These are phyloP conservation scores for Chloris gayana DNA, from an alignment of 176 grass and related monocot genomes.

Conservation along the genomic window DNA sequence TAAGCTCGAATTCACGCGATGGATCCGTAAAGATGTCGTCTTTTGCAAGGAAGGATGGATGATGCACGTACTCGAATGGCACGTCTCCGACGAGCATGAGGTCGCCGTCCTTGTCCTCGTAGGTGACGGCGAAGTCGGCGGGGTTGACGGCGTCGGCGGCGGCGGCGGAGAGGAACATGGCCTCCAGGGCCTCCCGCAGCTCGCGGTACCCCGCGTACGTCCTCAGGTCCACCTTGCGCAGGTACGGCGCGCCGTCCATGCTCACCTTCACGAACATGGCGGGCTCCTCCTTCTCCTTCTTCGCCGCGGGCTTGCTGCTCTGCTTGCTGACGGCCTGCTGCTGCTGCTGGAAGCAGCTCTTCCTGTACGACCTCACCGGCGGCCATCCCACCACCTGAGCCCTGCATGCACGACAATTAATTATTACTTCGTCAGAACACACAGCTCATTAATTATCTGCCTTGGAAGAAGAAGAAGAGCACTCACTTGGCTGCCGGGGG, in stretches of 20 bases:
- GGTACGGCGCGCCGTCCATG: conserved; percentile 89
- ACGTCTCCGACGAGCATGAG: conserved; percentile 90
- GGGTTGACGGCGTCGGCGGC: conserved; percentile 39
- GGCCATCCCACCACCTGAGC: conserved; percentile 95
- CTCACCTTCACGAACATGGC: conserved; percentile 81
- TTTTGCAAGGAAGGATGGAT: too few species aligned
- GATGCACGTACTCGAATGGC: conserved; percentile 85
- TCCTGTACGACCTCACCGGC: conserved; percentile 84
- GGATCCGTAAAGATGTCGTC: too few species aligned
- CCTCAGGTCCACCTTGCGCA: conserved; percentile 84
- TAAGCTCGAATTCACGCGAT: too few species aligned
- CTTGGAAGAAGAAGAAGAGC: too few species aligned
- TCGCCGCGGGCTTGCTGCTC: conserved; percentile 27
- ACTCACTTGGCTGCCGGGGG: conserved; percentile 54
- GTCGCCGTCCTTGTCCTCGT: conserved; percentile 87
- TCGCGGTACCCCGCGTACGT: conserved; percentile 84
- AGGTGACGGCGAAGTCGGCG: conserved; percentile 65
- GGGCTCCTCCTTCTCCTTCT: conserved; percentile 22
- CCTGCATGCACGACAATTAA: conserved; percentile 29
- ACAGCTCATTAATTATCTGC: too few species aligned
- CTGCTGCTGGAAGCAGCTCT: conserved; percentile 71
- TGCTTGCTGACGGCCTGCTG: conserved; percentile 14
- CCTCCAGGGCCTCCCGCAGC: conserved; percentile 78
- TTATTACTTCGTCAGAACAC: neutral
- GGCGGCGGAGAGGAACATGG: conserved; percentile 63